phyloP scores from a whole-genome alignment of 1,284 basidiomycete genomes.

The Coniferiporia weirii region DNA sequence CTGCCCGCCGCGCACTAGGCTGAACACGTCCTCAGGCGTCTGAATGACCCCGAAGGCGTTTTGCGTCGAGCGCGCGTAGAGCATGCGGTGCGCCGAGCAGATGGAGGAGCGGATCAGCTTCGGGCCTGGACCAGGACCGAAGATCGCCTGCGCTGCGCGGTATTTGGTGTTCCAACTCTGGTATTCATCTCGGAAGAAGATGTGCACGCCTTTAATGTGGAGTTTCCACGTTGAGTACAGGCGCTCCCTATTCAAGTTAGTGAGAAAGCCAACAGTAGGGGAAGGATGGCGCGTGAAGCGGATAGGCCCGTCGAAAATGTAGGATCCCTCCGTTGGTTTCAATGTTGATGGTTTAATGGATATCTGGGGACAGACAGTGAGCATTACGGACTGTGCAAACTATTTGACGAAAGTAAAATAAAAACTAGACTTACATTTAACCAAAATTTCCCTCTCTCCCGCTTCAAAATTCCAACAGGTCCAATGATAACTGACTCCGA shows the following conservation, averaged over 20 bases:
- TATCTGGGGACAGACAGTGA: slow-evolving; percentile 29
- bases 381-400: too few relatives aligned
- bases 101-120: slow-evolving; percentile 61
- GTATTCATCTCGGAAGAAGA: slow-evolving; percentile 53
- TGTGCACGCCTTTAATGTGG: slow-evolving; percentile 54
- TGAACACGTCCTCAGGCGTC: slow-evolving; percentile 39
- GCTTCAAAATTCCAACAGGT: slow-evolving; percentile 34
- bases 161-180: slow-evolving; percentile 65
- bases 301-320: slow-evolving; percentile 68
- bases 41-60: slow-evolving; percentile 61
- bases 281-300: slow-evolving; percentile 66
- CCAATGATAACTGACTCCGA: slow-evolving; percentile 59
- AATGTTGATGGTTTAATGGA: slow-evolving; percentile 33
- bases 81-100: slow-evolving; percentile 62
- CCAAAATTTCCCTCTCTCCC: slow-evolving; percentile 58
- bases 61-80: slow-evolving; percentile 62
- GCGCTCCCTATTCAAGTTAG: slow-evolving; percentile 53
- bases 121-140: slow-evolving; percentile 50
- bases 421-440: slow-evolving; percentile 45
- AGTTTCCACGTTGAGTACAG: slow-evolving; percentile 81
- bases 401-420: too few relatives aligned
- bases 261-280: slow-evolving; percentile 57
- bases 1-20: slow-evolving; percentile 44
- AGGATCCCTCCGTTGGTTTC: slow-evolving; percentile 40
- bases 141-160: slow-evolving; percentile 65